Evolutionary conservation across 345 rosid species (phyloP).

Genomic region (Gossypium sturtianum): DNA sequence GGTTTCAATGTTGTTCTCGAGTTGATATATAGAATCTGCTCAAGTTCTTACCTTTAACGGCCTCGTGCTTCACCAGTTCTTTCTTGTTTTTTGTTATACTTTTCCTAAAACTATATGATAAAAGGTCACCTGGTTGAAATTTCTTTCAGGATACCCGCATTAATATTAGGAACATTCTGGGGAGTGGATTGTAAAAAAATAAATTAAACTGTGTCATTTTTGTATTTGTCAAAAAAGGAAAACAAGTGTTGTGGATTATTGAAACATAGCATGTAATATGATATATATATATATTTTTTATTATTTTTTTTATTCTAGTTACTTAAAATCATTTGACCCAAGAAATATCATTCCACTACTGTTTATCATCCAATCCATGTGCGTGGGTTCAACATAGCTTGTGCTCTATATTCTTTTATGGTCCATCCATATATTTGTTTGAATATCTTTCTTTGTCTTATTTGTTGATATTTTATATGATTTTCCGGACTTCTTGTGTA

Average conservation of each 20-base stretch:
- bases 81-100: background rate
- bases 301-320: background rate
- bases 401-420: background rate
- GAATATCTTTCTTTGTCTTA: background rate
- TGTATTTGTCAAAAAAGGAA: background rate
- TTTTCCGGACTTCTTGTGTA: too few relatives aligned
- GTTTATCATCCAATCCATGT: conserved; percentile 1
- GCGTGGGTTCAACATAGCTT: background rate
- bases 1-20: background rate
- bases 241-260: background rate
- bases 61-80: background rate
- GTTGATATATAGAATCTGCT: too few relatives aligned
- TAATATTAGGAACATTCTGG: conserved; percentile 2
- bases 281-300: background rate
- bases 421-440: background rate
- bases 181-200: background rate
- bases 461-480: background rate
- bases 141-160: background rate
- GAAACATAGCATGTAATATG: background rate
- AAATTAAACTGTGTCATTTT: background rate
- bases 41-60: background rate
- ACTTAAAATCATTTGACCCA: background rate
- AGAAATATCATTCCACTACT: background rate
- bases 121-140: background rate
- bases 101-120: background rate